Base-by-base conservation (phyloP, 495 filamentous ascomycete species). In the Choiromyces venosus region DNA sequence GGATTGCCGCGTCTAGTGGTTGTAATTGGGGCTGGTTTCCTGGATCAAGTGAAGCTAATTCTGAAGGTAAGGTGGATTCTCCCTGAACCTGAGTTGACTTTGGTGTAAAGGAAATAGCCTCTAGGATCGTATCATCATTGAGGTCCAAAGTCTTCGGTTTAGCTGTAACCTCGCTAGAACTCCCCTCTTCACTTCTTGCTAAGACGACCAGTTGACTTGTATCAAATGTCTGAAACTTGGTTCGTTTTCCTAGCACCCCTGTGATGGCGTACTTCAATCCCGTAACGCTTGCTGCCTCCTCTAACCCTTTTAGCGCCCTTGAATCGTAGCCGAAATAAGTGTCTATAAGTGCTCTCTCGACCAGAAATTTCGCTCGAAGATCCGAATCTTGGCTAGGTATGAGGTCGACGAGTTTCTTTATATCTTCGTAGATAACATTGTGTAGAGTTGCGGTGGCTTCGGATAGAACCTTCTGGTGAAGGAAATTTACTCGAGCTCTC, bases 111-210 rank as follows among this genome's bases (percentile, higher is more conserved):
- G 89, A 86, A 67, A 98, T 92, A 7, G 88, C 86, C 81, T 99
- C 96, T 36, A 98, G 83, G 9, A 99, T 85, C 0, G 95, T 99
- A 82, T 99, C 95, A 77, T 98, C 93, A 78, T 97, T 93, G 29
- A 98, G 82, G 61, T 89, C 86, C 18, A 97, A 82, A 14, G 89
- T 87, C 78, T 86, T 85, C 2, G 94, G 93, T 38, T 84, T 81
- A 0, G 73, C 73, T 8, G 21, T 68, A 1, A 29, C 72, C 29
- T 29, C 18, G 3, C 70, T 61, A 5, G 40, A 39, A 2, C 36
- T 71, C 14, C 73, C 69, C 14, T 82, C 83, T 1, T 80, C 81
- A 80, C 93, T 97, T 81, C 89, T 91, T 0, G 96, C 95, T 44
- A 98, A 82, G 14, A 99, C 93, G 2, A 99, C 91, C 19, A 99